These are phyloP conservation scores for Hypoxylon fuscum DNA, from an alignment of 495 filamentous ascomycete species.

Conservation along the genomic window DNA sequence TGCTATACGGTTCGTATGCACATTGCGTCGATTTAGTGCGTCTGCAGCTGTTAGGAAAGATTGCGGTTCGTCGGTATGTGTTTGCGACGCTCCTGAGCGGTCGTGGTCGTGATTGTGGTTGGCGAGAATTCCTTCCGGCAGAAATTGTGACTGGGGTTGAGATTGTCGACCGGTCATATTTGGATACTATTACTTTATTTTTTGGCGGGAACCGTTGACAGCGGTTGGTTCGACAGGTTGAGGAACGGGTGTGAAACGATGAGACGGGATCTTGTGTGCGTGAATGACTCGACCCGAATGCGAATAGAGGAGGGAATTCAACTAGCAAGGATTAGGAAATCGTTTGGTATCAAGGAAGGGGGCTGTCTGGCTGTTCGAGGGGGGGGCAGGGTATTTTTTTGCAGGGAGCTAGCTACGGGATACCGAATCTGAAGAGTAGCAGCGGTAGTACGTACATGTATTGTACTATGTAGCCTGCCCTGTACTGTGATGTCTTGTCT, in stretches of 20 bases:
- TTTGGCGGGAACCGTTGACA: constrained; percentile 24
- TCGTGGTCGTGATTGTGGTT: constrained; percentile 30
- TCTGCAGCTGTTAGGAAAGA: constrained; percentile 34
- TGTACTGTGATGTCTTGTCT: no score
- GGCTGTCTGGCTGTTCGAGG: background rate
- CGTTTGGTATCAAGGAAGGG: constrained; percentile 30
- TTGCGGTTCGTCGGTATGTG: constrained; percentile 20
- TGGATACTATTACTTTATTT: constrained; percentile 6
- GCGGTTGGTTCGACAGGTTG: constrained; percentile 30
- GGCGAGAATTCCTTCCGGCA: constrained; percentile 29
- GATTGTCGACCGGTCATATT: constrained; percentile 32
- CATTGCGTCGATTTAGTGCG: constrained; percentile 39
- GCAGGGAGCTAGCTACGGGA: constrained; percentile 27
- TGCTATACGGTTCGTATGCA: constrained; percentile 26
- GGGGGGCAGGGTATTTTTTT: constrained; percentile 12
- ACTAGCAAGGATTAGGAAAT: constrained; percentile 41
- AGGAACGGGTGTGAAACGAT: constrained; percentile 36
- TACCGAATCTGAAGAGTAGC: constrained; percentile 19
- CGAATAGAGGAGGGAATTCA: constrained; percentile 21
- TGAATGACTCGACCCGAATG: constrained; percentile 36
- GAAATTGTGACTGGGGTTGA: constrained; percentile 34
- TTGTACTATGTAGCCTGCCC: background rate
- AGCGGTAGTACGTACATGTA: constrained; percentile 14
- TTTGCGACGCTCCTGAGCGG: constrained; percentile 18
- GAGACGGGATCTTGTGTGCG: constrained; percentile 33